These are phyloP conservation scores for Vitis amurensis DNA, from an alignment of 164 flowering plant genomes.

Conservation along the genomic window DNA sequence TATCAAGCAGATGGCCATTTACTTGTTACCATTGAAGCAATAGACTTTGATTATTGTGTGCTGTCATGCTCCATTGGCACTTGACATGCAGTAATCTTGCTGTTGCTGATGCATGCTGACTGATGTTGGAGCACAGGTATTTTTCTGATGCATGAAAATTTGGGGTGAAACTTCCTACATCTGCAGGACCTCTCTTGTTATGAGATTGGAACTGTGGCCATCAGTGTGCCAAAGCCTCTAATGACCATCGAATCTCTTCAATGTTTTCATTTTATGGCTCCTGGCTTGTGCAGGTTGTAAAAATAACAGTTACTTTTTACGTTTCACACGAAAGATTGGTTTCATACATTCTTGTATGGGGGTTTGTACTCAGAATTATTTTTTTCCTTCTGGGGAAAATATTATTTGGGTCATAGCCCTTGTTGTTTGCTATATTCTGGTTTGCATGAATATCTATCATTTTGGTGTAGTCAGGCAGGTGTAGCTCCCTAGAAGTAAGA, in stretches of 20 bases:
- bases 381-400: not conserved
- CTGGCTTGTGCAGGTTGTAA: not conserved
- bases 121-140: no score
- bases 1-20: no score
- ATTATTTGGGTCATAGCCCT: not conserved
- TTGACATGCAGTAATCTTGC: no score
- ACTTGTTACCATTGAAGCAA: no score
- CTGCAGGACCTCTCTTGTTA: not conserved
- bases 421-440: not conserved
- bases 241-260: not conserved
- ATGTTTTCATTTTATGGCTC: not conserved
- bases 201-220: not conserved
- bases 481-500: no score
- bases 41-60: no score
- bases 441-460: no score
- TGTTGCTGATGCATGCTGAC: no score
- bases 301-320: not conserved
- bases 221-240: not conserved
- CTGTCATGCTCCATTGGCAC: no score
- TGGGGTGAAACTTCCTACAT: not conserved
- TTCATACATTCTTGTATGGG: not conserved
- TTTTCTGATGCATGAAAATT: no score
- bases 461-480: no score
- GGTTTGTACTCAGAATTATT: slow-evolving; percentile 2
- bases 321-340: not conserved